These are phyloP conservation scores for Flaveria trinervia DNA, from an alignment of 129 eudicot genomes.

Conservation along the genomic window DNA sequence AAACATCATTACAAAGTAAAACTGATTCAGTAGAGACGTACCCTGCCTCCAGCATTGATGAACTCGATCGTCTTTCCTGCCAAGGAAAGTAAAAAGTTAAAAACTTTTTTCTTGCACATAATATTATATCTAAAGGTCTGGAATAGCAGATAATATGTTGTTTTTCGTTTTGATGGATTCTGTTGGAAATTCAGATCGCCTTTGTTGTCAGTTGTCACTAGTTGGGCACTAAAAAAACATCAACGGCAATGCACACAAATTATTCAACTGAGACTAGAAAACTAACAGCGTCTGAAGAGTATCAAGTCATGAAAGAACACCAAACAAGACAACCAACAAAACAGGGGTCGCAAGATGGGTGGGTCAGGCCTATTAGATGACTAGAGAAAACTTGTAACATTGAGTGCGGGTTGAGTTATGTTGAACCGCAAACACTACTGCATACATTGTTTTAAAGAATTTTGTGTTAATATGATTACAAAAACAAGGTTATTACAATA, in stretches of 20 bases:
- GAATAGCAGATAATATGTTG: neutral
- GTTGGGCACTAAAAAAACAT: neutral
- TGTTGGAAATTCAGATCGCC: neutral
- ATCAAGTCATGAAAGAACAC: neutral
- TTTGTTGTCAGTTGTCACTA: no score
- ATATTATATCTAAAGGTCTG: slow-evolving; percentile 13
- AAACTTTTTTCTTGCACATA: neutral
- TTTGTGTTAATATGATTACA: neutral
- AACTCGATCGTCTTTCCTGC: slow-evolving; percentile 89
- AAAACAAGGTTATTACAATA: neutral
- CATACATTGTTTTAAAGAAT: neutral
- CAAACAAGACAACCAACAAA: neutral
- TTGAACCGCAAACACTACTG: neutral
- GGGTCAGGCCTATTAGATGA: neutral
- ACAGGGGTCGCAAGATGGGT: neutral
- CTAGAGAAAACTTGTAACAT: neutral
- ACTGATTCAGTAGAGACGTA: slow-evolving; percentile 35
- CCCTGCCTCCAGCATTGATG: slow-evolving; percentile 93
- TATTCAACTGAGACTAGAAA: slow-evolving; percentile 10
- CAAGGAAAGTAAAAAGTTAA: slow-evolving; percentile 20
- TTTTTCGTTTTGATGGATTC: neutral
- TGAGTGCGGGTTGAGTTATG: neutral
- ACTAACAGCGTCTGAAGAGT: neutral
- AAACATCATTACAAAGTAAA: slow-evolving; percentile 15
- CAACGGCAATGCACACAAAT: neutral